Evolutionary conservation across 2,329 filamentous ascomycete genomes (phyloP), one percentile per base, ranked within the genome.

Genomic region (Aspergillus ruber): DNA sequence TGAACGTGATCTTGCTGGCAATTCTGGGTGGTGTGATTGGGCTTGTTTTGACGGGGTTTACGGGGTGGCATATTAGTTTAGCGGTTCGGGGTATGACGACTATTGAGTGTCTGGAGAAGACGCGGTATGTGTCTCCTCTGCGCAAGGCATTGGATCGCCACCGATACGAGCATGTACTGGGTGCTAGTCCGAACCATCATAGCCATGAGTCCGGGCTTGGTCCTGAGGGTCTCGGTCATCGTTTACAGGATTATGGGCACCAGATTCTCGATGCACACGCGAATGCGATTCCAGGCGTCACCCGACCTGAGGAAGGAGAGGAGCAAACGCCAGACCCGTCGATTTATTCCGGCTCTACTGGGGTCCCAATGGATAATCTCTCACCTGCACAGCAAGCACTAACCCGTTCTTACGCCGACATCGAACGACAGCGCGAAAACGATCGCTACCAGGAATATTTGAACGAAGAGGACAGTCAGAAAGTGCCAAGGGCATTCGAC

Each of bases 21-120:
- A 88, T 97, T 18, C 76, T 97, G 36, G 83, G 87, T 33, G 91
- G 90, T 12, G 94, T 98, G 56, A 94, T 98, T 52, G 89, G 88
- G 0, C 69, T 98, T 7, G 91, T 96, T 1, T 76, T 98, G 17
- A 84, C 84, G 10, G 89, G 88, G 0, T 98, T 98, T 63, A 95
- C 90, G 0, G 79, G 74, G 1, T 98, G 93, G 90, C 93, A 98
- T 74, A 78, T 97, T 47, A 82, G 86, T 65, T 78, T 98, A 1
- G 88, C 88, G 1, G 73, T 80, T 46, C 79, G 80, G 21, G 89
- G 88, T 3, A 84, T 94, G 69, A 98, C 93, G 1, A 98, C 93
- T 3, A 96, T 98, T 50, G 93, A 98, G 67, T 95, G 86, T 60
- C 74, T 98, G 50, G 93, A 98, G 69, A 96, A 93, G 75, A 97